Conservation (phyloP, 495 filamentous ascomycete genomes). For the Penicillium taxi region DNA sequence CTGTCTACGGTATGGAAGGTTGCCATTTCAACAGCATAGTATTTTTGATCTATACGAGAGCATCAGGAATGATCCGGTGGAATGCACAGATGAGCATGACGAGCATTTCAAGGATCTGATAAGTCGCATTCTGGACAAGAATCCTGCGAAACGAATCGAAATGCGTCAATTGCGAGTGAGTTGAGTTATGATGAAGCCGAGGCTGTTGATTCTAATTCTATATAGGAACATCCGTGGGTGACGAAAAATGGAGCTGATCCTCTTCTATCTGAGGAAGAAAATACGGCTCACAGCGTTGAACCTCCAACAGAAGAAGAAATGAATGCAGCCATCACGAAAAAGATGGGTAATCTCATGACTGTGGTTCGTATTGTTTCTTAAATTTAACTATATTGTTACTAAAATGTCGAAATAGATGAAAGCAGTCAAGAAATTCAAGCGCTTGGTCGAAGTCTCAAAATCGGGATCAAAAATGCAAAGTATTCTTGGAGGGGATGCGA, state of each 20-base stretch:
- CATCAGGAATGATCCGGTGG: conserved; percentile 59
- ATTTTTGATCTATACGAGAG: conserved; percentile 85
- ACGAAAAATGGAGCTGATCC: conserved; percentile 75
- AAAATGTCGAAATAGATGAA: conserved; percentile 55
- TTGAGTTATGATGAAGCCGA: conserved; percentile 7
- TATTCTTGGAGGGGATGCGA: conserved; percentile 46
- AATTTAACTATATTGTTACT: background rate
- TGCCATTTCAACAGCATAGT: conserved; percentile 73
- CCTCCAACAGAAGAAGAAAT: conserved; percentile 82
- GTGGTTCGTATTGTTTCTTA: conserved; percentile 53
- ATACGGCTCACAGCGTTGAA: conserved; percentile 70
- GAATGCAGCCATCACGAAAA: conserved; percentile 81
- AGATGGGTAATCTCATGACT: conserved; percentile 72
- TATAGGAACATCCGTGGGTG: conserved; percentile 88
- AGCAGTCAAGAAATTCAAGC: conserved; percentile 84
- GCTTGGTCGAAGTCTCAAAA: conserved; percentile 40
- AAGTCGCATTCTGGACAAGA: conserved; percentile 61
- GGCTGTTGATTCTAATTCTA: conserved; percentile 7
- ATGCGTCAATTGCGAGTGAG: conserved; percentile 76
- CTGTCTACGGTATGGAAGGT: conserved; percentile 77
- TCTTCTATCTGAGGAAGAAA: conserved; percentile 74
- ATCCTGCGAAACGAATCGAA: conserved; percentile 67
- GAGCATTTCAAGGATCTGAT: conserved; percentile 62
- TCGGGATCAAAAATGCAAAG: conserved; percentile 45
- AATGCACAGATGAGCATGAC: conserved; percentile 40